Conservation (phyloP, 2,329 filamentous ascomycete genomes). For the Simplicillium aogashimaense region DNA sequence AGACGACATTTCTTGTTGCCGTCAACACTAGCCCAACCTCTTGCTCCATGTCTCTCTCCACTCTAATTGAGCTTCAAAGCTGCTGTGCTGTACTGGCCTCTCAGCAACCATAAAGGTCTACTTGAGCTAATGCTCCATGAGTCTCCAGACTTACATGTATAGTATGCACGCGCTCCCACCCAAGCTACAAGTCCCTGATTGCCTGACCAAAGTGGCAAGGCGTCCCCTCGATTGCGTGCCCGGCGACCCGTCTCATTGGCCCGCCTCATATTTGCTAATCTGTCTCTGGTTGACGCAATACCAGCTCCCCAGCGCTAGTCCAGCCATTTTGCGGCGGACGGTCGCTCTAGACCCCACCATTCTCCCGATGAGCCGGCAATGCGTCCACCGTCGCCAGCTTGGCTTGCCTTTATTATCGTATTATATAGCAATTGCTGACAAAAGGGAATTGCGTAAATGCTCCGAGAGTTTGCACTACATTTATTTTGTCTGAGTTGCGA, state of each 20-base stretch:
- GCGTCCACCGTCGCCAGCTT: too few relatives aligned
- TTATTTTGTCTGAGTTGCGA: too few relatives aligned
- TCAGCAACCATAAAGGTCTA: too few relatives aligned
- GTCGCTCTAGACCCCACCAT: slow-evolving; percentile 2
- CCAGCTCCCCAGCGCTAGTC: neutral
- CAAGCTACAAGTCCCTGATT: neutral
- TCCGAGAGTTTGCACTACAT: neutral
- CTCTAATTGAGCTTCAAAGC: too few relatives aligned
- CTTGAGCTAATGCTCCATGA: too few relatives aligned
- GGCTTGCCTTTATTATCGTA: too few relatives aligned
- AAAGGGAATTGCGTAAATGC: neutral
- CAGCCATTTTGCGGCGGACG: neutral
- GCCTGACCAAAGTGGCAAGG: slow-evolving; percentile 7
- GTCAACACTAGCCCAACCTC: too few relatives aligned
- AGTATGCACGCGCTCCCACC: too few relatives aligned
- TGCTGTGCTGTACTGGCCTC: too few relatives aligned
- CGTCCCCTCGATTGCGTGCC: slow-evolving; percentile 17
- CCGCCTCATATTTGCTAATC: slow-evolving; percentile 14
- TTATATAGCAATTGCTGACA: neutral
- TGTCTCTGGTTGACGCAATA: slow-evolving; percentile 18
- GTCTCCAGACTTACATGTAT: too few relatives aligned
- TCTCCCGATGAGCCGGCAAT: neutral
- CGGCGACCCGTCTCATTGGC: slow-evolving; percentile 14
- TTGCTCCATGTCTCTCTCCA: too few relatives aligned
- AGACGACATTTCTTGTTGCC: too few relatives aligned